Evolutionary conservation across 495 filamentous ascomycete genomes (phyloP).

Genomic region (Penicillium maclennaniae): DNA sequence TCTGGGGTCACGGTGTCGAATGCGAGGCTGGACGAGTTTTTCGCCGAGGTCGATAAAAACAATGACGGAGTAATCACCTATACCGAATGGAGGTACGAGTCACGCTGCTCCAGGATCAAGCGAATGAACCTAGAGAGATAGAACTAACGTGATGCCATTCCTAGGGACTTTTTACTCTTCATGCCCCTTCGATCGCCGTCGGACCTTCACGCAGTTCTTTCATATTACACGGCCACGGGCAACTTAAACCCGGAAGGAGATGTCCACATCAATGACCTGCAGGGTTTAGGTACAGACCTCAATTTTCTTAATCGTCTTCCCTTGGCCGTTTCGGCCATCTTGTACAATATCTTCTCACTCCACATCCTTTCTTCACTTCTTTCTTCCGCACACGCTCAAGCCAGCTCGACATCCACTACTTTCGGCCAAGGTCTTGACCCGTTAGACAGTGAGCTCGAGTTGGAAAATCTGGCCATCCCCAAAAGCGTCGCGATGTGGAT

Average conservation of each 20-base stretch:
- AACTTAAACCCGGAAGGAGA: constrained; percentile 93
- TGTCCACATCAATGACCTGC: constrained; percentile 84
- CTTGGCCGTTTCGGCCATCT: constrained; percentile 34
- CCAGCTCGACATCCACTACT: constrained; percentile 20
- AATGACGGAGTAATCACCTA: constrained; percentile 85
- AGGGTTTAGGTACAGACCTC: constrained; percentile 88
- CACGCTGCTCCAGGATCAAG: constrained; percentile 1
- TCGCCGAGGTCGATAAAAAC: constrained; percentile 84
- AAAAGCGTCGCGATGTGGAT: constrained; percentile 46
- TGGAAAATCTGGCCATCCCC: constrained; percentile 46
- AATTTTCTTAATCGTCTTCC: constrained; percentile 60
- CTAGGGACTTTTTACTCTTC: constrained; percentile 91
- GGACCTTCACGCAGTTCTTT: constrained; percentile 77
- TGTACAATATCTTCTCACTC: constrained; percentile 41
- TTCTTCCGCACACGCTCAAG: constrained; percentile 39
- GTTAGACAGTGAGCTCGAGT: constrained; percentile 37
- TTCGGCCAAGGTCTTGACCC: constrained; percentile 28
- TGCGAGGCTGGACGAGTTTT: constrained; percentile 77
- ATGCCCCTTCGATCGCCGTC: constrained; percentile 67
- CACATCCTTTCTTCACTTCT: constrained; percentile 38
- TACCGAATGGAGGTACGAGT: constrained; percentile 88
- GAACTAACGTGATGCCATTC: constrained; percentile 7
- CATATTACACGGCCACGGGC: constrained; percentile 87
- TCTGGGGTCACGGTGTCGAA: constrained; percentile 77
- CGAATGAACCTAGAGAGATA: neutral